Percentiles rank a stretch among this genome's conserved stretches.
Evolutionary conservation across 805 yeast species (phyloP).

Genomic region (Metschnikowia continentalis): DNA sequence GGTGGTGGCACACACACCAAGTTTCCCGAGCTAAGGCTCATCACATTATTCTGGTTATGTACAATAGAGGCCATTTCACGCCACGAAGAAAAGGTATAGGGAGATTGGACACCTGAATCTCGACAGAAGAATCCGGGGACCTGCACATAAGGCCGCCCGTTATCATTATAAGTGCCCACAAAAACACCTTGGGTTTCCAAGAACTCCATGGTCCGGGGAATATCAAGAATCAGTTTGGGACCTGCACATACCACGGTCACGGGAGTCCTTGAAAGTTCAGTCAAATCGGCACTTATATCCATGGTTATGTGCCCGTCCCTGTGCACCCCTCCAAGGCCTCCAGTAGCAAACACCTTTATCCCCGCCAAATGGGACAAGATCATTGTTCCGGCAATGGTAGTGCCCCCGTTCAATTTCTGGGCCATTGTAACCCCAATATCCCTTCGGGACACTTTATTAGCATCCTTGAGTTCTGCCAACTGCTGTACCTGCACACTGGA

Average conservation of each 20-base stretch:
- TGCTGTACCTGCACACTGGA: conserved; percentile 41
- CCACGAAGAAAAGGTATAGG: conserved; percentile 54
- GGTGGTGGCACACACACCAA: conserved; percentile 86
- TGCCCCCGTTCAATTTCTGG: conserved; percentile 67
- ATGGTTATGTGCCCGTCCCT: conserved; percentile 67
- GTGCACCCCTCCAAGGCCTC: conserved; percentile 92
- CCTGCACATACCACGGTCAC: conserved; percentile 92
- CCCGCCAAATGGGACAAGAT: conserved; percentile 72
- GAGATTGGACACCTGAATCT: conserved; percentile 70
- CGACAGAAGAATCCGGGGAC: conserved; percentile 82
- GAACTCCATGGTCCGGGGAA: conserved; percentile 76
- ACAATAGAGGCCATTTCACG: conserved; percentile 62
- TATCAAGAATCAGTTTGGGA: conserved; percentile 81
- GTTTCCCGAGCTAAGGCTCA: conserved; percentile 62
- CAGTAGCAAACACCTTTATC: conserved; percentile 83
- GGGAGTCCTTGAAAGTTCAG: conserved; percentile 77
- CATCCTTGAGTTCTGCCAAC: conserved; percentile 42
- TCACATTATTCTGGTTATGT: conserved; percentile 34
- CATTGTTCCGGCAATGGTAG: conserved; percentile 89
- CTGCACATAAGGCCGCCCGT: conserved; percentile 36
- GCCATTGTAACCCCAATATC: conserved; percentile 75
- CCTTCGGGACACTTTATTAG: conserved; percentile 69
- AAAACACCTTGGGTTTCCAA: conserved; percentile 89
- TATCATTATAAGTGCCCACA: conserved; percentile 62
- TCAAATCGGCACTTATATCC: conserved; percentile 85